Conservation (phyloP, 768 basidiomycete genomes). For the Punctularia strigosozonata region DNA sequence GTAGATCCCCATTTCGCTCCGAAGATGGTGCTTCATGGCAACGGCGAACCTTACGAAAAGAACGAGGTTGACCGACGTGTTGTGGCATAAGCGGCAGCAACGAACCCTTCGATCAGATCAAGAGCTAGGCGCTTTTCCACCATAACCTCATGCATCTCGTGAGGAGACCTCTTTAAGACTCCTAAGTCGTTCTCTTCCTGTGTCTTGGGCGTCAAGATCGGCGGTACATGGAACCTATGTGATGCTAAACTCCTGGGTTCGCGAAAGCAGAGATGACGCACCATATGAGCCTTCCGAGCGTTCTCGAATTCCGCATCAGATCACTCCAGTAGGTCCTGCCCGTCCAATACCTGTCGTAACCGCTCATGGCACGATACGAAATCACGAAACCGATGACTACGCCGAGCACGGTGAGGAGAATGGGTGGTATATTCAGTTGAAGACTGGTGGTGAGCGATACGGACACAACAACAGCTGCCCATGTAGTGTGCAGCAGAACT, state of each 20-base stretch:
- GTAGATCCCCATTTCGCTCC: slow-evolving; percentile 49
- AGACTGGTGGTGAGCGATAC: slow-evolving; percentile 28
- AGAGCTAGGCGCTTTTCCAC: slow-evolving; percentile 49
- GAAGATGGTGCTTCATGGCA: slow-evolving; percentile 50
- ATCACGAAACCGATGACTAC: slow-evolving; percentile 49
- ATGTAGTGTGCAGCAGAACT: slow-evolving; percentile 46
- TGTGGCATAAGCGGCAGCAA: too few species aligned
- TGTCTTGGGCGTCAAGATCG: slow-evolving; percentile 29
- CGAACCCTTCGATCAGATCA: slow-evolving; percentile 46
- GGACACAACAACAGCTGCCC: slow-evolving; percentile 37
- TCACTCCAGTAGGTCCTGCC: slow-evolving; percentile 45
- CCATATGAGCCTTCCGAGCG: slow-evolving; percentile 44
- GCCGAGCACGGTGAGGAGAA: slow-evolving; percentile 53
- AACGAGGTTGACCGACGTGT: too few species aligned
- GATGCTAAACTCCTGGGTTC: too few species aligned
- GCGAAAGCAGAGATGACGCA: too few species aligned
- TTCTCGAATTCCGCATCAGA: slow-evolving; percentile 36
- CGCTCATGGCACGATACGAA: slow-evolving; percentile 50
- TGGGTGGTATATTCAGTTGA: slow-evolving; percentile 35
- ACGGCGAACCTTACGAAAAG: slow-evolving; percentile 33
- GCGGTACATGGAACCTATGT: slow-evolving; percentile 51
- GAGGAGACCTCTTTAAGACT: slow-evolving; percentile 17
- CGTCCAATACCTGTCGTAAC: slow-evolving; percentile 57
- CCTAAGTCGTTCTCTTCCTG: slow-evolving; percentile 23
- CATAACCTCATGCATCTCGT: slow-evolving; percentile 42